Conservation (phyloP, 2,329 filamentous ascomycete species). For the Nakataea oryzae region DNA sequence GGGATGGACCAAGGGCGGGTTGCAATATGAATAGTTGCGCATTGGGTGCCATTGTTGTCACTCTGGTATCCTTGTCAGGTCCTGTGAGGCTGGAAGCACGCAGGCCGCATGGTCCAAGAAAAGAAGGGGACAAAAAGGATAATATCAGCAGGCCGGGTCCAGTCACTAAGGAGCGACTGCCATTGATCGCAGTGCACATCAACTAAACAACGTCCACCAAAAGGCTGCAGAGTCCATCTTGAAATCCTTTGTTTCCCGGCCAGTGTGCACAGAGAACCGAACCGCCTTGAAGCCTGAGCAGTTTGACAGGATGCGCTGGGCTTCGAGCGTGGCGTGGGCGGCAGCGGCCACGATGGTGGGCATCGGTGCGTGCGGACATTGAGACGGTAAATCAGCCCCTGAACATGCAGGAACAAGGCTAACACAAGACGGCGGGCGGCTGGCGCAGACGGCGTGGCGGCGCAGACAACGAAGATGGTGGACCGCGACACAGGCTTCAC, state of each 20-base stretch:
- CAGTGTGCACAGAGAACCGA: background rate
- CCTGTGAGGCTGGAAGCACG: background rate
- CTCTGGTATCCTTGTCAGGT: background rate
- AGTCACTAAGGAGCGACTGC: background rate
- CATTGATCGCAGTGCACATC: background rate
- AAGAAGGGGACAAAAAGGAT: background rate
- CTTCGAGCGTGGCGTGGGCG: background rate
- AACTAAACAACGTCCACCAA: background rate
- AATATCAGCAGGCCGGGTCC: background rate
- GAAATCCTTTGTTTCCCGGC: background rate
- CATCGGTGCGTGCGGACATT: background rate
- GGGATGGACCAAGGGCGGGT: background rate
- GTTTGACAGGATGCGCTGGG: background rate
- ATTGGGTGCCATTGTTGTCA: background rate
- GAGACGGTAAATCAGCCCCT: too few relatives aligned
- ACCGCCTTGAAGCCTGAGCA: too few relatives aligned
- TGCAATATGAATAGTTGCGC: background rate
- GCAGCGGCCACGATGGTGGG: slow-evolving; percentile 1
- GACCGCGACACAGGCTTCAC: slow-evolving; percentile 30
- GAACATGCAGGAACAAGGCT: background rate
- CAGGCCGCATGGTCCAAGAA: background rate
- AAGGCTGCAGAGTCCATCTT: background rate
- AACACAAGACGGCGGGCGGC: too few relatives aligned
- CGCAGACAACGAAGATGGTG: background rate
- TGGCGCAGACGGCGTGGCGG: background rate